Evolutionary conservation across 2,329 filamentous ascomycete genomes (phyloP).

Genomic region (Cercospora citrullina): DNA sequence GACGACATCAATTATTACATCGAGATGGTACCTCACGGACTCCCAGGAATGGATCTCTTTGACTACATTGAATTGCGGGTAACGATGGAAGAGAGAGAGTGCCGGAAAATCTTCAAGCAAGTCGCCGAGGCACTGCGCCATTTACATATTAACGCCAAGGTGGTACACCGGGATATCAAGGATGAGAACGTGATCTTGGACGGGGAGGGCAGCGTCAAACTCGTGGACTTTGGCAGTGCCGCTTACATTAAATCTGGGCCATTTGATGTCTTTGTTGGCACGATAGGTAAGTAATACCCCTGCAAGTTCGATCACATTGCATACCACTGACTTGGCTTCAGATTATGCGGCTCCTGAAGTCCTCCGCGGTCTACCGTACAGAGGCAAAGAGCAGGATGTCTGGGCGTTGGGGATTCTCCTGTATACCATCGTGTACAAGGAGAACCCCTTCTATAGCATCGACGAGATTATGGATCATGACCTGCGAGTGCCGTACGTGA

Average conservation of each 20-base stretch:
- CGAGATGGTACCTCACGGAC: constrained; percentile 91
- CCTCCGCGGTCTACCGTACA: constrained; percentile 84
- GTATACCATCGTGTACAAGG: constrained; percentile 99
- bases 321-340: constrained; percentile 41
- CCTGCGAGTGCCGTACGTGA: constrained; percentile 80
- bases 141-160: constrained; percentile 82
- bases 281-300: constrained; percentile 70
- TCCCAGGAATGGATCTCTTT: constrained; percentile 97
- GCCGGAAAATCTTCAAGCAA: constrained; percentile 91
- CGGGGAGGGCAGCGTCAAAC: constrained; percentile 90
- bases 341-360: constrained; percentile 99
- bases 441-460: constrained; percentile 98
- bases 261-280: constrained; percentile 98
- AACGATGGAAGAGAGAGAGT: constrained; percentile 95
- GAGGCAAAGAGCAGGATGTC: constrained; percentile 95
- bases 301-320: background rate
- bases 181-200: constrained; percentile 97
- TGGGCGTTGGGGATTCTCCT: constrained; percentile 96
- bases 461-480: constrained; percentile 99
- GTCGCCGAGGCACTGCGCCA: constrained; percentile 88
- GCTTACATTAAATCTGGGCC: constrained; percentile 98
- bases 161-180: constrained; percentile 98
- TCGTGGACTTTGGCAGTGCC: constrained; percentile 97
- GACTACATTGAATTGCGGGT: constrained; percentile 96
- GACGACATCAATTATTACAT: constrained; percentile 96